Base-by-base conservation (phyloP, 441 rosid species). In the Adansonia gregorii region DNA sequence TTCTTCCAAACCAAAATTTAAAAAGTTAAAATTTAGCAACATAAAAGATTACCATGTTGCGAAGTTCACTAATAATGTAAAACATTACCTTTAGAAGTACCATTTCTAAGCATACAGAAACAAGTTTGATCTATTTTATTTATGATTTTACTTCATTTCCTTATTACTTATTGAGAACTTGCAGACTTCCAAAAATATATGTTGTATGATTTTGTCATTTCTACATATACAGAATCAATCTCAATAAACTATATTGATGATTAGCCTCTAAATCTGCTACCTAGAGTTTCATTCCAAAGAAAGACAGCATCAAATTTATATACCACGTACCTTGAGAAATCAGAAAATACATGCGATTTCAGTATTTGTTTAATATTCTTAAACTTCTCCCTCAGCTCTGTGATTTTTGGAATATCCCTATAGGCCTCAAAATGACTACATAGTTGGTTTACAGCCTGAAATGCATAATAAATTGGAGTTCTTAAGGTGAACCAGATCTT, bases 401-500 rank as follows among this genome's bases (percentile, higher is more conserved):
- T 91, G 80, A 97, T 97, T 87, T 94, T 97, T 78, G 98, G 99
- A 88, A 91, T 88, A 79, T 94, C 99, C 84, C 94, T 93, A 80
- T 92, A 97, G 78, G 97, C 98, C 87, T 97, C 98, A 86, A 97
- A 94, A 89, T 97, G 99, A 79, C 89, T 97, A 79, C 97, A 92
- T 86, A 97, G 88, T 75, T 97, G 98, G 85, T 97, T 97, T 80
- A 94, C 99, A 74, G 98, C 99, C 98, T 97, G 98, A 80, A 91
- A 88, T 43, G 74, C 67, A 87, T 74, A 64, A 76, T 41, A 66
- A 82, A 78, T 35, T 65, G 76, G 48, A 19, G 20, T 75, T 63
- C 75, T 68, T 82, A 73, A 75, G 54, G 71, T 39, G 67, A 20
- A 45, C 68, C 73, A 43, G 46, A 61, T 66, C 45, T 51, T 35